phyloP scores from a whole-genome alignment of 164 flowering plant species.

The Nelumbo lutea region DNA sequence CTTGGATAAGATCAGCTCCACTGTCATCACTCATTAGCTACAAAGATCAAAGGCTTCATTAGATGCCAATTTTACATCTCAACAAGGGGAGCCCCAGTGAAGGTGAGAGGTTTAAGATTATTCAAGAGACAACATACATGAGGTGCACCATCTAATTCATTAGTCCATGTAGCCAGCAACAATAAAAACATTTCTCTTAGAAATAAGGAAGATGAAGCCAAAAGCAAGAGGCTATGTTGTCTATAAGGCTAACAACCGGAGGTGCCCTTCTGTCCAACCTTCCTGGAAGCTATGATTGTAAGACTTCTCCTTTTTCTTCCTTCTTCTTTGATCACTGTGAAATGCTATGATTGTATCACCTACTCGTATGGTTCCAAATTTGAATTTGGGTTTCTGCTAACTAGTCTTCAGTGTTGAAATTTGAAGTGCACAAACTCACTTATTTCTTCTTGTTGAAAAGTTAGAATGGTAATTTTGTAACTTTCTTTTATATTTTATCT shows the following conservation, averaged over 20 bases:
- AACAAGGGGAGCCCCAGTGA: slow-evolving; percentile 17
- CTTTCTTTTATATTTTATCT: too few relatives aligned
- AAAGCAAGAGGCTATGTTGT: slow-evolving; percentile 20
- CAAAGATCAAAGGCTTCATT: too few relatives aligned
- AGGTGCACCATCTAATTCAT: slow-evolving; percentile 29
- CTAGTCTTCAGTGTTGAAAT: not conserved
- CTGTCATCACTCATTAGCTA: too few relatives aligned
- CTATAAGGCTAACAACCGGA: slow-evolving; percentile 45
- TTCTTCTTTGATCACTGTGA: not conserved
- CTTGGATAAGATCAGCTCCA: too few relatives aligned
- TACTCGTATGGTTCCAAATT: not conserved
- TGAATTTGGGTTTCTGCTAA: not conserved
- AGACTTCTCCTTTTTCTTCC: not conserved
- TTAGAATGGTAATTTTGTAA: too few relatives aligned
- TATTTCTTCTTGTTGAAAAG: not conserved
- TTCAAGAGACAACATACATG: slow-evolving; percentile 29
- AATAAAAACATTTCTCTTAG: slow-evolving; percentile 16
- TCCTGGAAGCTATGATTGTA: slow-evolving; percentile 84
- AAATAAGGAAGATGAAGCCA: slow-evolving; percentile 22
- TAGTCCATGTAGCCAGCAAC: slow-evolving; percentile 23
- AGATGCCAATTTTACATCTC: too few relatives aligned
- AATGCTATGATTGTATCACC: too few relatives aligned
- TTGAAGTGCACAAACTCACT: not conserved
- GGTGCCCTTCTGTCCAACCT: slow-evolving; percentile 45
- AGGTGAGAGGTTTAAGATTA: slow-evolving; percentile 60